Conservation (phyloP, 306 rosid genomes). For the Boehmeria nivea region DNA sequence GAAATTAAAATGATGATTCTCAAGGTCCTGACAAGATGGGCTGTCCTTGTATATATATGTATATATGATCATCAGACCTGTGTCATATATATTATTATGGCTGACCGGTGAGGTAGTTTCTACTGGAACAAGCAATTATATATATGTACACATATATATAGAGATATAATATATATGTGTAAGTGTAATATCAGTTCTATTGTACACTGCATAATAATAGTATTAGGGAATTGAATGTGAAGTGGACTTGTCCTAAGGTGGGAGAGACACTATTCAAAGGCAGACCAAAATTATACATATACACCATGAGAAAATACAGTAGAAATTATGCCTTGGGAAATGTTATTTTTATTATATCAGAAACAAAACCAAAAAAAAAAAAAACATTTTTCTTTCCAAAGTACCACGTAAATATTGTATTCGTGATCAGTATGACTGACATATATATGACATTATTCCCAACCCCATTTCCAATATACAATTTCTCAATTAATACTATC, state of each 20-base stretch:
- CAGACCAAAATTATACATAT: not conserved
- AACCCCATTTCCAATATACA: not conserved
- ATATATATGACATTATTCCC: not conserved
- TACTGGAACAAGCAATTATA: not conserved
- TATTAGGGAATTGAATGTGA: constrained; percentile 15
- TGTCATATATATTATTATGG: constrained; percentile 1
- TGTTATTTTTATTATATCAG: constrained; percentile 10
- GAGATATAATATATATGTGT: not conserved
- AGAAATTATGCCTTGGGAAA: constrained; percentile 36
- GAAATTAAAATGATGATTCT: constrained; percentile 3
- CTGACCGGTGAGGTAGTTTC: constrained; percentile 5
- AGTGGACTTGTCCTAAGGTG: constrained; percentile 17
- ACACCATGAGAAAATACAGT: constrained; percentile 8
- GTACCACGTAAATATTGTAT: too few species aligned
- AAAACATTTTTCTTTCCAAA: not conserved
- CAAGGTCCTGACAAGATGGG: constrained; percentile 14
- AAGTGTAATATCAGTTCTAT: too few species aligned
- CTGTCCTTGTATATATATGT: not conserved
- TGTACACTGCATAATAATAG: too few species aligned
- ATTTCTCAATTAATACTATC: not conserved
- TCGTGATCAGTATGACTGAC: too few species aligned
- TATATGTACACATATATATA: not conserved
- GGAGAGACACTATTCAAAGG: too few species aligned
- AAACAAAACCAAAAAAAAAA: not conserved
- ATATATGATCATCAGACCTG: not conserved